A percentile compares a stretch with the other conserved stretches of the same genome.
Conservation (phyloP, 2,329 filamentous ascomycete genomes). For the Fusarium subtropicale region DNA sequence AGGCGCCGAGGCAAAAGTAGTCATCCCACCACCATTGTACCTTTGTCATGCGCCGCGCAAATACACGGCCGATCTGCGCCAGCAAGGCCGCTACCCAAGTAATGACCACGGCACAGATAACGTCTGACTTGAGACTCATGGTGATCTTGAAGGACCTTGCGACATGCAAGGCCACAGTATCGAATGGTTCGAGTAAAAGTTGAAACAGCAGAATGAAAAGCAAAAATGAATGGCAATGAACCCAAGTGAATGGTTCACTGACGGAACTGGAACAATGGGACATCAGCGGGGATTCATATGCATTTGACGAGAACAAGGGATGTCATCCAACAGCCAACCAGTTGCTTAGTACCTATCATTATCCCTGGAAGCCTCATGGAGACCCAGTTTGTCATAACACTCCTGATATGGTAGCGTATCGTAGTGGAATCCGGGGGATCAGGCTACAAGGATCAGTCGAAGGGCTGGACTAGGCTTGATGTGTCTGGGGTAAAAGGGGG, state of each 20-base stretch:
- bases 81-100: constrained; percentile 42
- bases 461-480: background rate
- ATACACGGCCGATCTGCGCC: constrained; percentile 35
- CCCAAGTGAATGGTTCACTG: background rate
- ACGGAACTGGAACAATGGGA: background rate
- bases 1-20: constrained; percentile 40
- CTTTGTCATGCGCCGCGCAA: constrained; percentile 43
- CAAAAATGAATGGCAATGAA: constrained; percentile 9
- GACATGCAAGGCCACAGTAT: background rate
- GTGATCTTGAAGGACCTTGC: constrained; percentile 15
- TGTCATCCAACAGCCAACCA: background rate
- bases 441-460: background rate
- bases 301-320: constrained; percentile 31
- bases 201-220: background rate
- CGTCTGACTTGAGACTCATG: constrained; percentile 35
- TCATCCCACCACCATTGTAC: constrained; percentile 44
- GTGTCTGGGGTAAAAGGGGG: constrained; percentile 27
- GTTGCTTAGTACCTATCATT: background rate
- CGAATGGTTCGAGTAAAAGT: background rate
- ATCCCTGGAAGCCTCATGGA: background rate
- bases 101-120: constrained; percentile 29
- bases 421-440: constrained; percentile 14
- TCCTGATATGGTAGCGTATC: background rate
- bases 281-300: constrained; percentile 30
- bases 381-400: background rate